Conservation (phyloP, 2,329 filamentous ascomycete species). For the Pyrenophora teres region DNA sequence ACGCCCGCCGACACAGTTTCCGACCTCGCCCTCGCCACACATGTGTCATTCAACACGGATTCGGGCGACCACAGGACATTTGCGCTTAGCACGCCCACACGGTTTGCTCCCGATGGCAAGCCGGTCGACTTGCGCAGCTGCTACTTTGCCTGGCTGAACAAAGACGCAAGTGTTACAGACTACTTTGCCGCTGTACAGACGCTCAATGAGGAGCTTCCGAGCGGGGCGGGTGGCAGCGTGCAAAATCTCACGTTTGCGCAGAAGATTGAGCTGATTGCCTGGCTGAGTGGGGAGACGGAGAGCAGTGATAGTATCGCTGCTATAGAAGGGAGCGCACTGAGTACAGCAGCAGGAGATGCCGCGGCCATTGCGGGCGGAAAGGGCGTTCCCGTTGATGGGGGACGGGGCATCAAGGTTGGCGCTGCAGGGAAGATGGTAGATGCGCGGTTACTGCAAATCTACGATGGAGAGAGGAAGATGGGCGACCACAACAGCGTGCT, state of each 20-base stretch:
- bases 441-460: conserved; percentile 83
- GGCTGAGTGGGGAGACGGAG: conserved; percentile 81
- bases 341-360: conserved; percentile 55
- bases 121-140: conserved; percentile 88
- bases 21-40: conserved; percentile 61
- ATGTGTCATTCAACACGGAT: conserved; percentile 70
- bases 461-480: conserved; percentile 87
- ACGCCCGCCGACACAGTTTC: conserved; percentile 63
- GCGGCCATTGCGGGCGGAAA: conserved; percentile 58
- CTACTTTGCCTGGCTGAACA: conserved; percentile 95
- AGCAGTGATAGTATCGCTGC: conserved; percentile 91
- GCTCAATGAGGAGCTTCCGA: conserved; percentile 76
- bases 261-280: conserved; percentile 87
- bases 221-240: conserved; percentile 68
- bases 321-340: conserved; percentile 65
- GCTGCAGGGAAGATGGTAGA: conserved; percentile 60
- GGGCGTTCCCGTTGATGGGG: conserved; percentile 45
- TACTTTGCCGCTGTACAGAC: conserved; percentile 84
- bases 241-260: conserved; percentile 92
- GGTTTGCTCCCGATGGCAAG: conserved; percentile 73
- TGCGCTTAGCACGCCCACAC: conserved; percentile 74
- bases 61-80: conserved; percentile 63
- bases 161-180: conserved; percentile 84
- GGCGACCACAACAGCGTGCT: conserved; percentile 90
- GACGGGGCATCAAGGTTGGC: conserved; percentile 45